A percentile compares a stretch with the other conserved stretches of the same genome.
phyloP scores from a whole-genome alignment of 805 yeast genomes.

The Candida patagonica region DNA sequence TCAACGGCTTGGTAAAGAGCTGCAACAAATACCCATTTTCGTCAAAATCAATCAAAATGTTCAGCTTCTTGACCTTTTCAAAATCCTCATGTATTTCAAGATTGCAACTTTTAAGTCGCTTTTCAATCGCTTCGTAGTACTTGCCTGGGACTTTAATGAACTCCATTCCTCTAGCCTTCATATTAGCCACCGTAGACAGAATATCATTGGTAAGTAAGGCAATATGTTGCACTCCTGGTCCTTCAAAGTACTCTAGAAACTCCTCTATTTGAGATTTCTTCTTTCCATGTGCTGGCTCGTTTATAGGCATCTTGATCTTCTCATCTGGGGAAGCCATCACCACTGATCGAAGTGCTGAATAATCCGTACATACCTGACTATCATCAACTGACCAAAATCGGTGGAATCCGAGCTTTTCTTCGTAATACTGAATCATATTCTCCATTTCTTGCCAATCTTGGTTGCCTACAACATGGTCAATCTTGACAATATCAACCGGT shows the following conservation, averaged over 20 bases:
- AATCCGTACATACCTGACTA: conserved; percentile 57
- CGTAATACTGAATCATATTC: conserved; percentile 49
- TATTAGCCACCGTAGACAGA: conserved; percentile 40
- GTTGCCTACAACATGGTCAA: conserved; percentile 81
- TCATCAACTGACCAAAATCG: conserved; percentile 83
- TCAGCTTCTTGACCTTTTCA: conserved; percentile 36
- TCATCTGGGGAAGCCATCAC: conserved; percentile 69
- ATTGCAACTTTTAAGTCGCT: conserved; percentile 37
- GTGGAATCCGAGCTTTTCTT: conserved; percentile 59
- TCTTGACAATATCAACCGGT: conserved; percentile 31
- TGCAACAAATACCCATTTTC: conserved; percentile 69
- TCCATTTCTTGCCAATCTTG: conserved; percentile 62
- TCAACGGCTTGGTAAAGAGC: conserved; percentile 66
- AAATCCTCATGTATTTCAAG: conserved; percentile 45
- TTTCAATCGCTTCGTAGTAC: conserved; percentile 47
- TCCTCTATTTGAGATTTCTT: conserved; percentile 75
- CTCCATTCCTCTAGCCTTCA: conserved; percentile 57
- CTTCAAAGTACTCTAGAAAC: conserved; percentile 61
- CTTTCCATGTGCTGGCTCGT: conserved; percentile 68
- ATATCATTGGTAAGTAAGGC: conserved; percentile 62
- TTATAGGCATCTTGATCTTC: conserved; percentile 66
- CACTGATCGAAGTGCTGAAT: conserved; percentile 58
- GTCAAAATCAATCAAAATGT: conserved; percentile 67
- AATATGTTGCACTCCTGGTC: conserved; percentile 81
- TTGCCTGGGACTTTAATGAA: conserved; percentile 51